Evolutionary conservation across 495 filamentous ascomycete species (phyloP).

Genomic region (Recurvomyces mirabilis): DNA sequence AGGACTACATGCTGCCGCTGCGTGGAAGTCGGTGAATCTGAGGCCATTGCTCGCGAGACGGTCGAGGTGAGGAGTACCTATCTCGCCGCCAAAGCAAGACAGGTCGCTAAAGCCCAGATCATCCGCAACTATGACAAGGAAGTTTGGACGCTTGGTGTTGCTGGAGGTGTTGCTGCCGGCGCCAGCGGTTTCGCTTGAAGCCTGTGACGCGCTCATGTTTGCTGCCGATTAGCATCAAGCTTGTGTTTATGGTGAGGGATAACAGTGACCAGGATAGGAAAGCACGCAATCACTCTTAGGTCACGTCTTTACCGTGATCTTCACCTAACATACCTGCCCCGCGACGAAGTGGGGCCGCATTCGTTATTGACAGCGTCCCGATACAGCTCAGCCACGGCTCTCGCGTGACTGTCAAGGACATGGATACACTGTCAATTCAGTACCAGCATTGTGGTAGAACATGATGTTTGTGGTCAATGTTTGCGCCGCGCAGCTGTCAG

Average conservation of each 20-base stretch:
- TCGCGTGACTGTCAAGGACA: too few species aligned
- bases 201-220: slow-evolving; percentile 21
- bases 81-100: slow-evolving; percentile 51
- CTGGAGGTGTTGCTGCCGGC: slow-evolving; percentile 1
- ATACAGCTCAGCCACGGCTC: too few species aligned
- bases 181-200: slow-evolving; percentile 21
- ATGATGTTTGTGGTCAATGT: too few species aligned
- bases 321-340: too few species aligned
- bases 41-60: slow-evolving; percentile 43
- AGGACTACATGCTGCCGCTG: slow-evolving; percentile 54
- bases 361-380: too few species aligned
- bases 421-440: too few species aligned
- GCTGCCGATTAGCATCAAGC: slow-evolving; percentile 13
- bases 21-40: slow-evolving; percentile 52
- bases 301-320: too few species aligned
- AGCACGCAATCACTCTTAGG: too few species aligned
- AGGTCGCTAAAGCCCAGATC: slow-evolving; percentile 55
- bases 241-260: too few species aligned
- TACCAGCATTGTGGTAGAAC: too few species aligned
- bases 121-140: slow-evolving; percentile 46
- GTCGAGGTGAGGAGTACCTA: slow-evolving; percentile 51
- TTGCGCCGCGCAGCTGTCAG: too few species aligned
- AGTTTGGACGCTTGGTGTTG: slow-evolving; percentile 46
- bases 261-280: not conserved
- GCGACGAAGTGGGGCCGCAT: too few species aligned